Evolutionary conservation across 768 basidiomycete species (phyloP), one percentile per base, ranked within the genome.

Genomic region (Hortiboletus flavorubellus): DNA sequence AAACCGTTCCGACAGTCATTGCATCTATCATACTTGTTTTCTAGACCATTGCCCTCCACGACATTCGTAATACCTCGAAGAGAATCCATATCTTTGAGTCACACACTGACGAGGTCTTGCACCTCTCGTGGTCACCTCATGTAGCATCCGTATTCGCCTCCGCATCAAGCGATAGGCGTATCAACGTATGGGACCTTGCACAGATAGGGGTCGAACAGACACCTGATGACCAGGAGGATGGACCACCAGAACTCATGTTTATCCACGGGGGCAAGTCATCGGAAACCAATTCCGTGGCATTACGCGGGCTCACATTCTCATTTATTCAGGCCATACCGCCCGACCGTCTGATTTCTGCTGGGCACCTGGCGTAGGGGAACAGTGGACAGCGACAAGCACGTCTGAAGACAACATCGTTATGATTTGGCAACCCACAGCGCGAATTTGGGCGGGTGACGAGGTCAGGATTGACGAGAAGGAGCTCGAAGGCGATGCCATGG

Each of bases 161-260:
- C 3, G 93, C 93, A 2, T 93, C 92, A 4, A 88, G 92, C 57
- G 97, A 99, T 69, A 82, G 97, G 41, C 80, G 97, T 10, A 82
- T 99, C 59, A 95, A 97, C 64, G 77, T 98, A 46, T 99, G 97
- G 97, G 95, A 99, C 74, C 71, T 98, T 54, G 80, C 84, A 23
- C 82, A 88, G 56, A 96, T 98, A 58, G 97, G 97, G 1, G 82
- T 88, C 39, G 97, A 99, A 69, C 97, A 99, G 71, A 91, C 93
- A 2, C 97, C 96, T 4, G 97, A 99, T 61, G 97, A 99, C 67
- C 91, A 93, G 55, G 97, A 99, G 69, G 97, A 99, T 65, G 97
- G 97, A 1, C 94, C 97, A 15, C 97, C 97, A 1, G 97, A 99
- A 71, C 74, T 98, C 54, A 73, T 98, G 60, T 99, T 99, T 71